Evolutionary conservation across 108 stramenopile species (phyloP), one percentile per base, ranked within the genome.

Genomic region (Epipyxis sp.): DNA sequence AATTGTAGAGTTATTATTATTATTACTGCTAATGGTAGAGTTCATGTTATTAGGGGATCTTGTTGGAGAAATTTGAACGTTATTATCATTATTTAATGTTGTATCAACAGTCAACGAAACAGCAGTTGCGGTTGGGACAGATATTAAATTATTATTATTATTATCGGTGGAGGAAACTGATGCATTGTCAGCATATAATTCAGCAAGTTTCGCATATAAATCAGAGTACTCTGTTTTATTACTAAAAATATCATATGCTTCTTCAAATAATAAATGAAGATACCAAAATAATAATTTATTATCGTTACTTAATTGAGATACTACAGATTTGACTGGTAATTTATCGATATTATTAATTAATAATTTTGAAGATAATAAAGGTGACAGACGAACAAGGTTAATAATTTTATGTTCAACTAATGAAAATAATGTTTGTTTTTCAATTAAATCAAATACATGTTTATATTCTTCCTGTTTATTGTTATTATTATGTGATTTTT

Each of bases 371-470:
- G n/a, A 13, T 3, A 74, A 42, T 6, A 29, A 29, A 13, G 3
- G 6, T 16, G 71, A 74, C 20, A 74, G 35, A 27, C 71, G 71
- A 27, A 74, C 34, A 32, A 74, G 71, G 27, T 57, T 34, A 42
- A 13, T 39, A 32, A 74, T 57, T 32, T 57, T 74, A 42, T 3
- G 41, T 32, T 27, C 46, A 6, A 74, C 42, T 10, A 10, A 27
- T 29, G 37, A 6, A 42, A 74, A 74, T 37, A 74, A 42, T 13
- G 40, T 57, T 3, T 74, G 3, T 32, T 74, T 74, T 42, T 74
- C 71, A 6, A 74, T 74, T 29, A 74, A 42, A 27, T 74, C 71
- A 37, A 74, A 74, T 16, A 74, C 71, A 37, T 74, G 3, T 13
- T 32, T 37, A 37, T 54, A 37, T 34, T 74, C 71, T 10, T 42